Conservation (phyloP, 352 stramenopile genomes). For the Phytopythium sindhum region DNA sequence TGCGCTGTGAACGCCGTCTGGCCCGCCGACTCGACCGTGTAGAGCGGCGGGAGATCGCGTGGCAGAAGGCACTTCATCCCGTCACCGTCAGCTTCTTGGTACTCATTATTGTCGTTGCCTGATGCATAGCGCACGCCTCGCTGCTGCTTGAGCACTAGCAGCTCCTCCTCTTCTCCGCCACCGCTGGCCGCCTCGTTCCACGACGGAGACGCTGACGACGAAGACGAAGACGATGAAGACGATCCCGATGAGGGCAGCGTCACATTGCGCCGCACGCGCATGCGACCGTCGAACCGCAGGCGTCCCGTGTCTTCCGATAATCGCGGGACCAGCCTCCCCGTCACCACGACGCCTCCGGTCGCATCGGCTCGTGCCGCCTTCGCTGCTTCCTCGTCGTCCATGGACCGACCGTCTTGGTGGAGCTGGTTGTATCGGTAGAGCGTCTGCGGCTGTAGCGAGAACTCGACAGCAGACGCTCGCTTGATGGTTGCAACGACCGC, state of each 20-base stretch:
- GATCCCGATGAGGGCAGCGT: not conserved
- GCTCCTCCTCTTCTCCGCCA: constrained; percentile 14
- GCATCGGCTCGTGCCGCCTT: not conserved
- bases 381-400: not conserved
- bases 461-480: constrained; percentile 25
- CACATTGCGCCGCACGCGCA: constrained; percentile 14
- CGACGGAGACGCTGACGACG: not conserved
- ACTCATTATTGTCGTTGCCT: constrained; percentile 6
- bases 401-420: not conserved
- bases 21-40: constrained; percentile 27
- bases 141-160: constrained; percentile 33
- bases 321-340: constrained; percentile 23
- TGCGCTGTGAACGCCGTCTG: constrained; percentile 24
- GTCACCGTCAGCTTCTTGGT: constrained; percentile 4
- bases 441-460: constrained; percentile 23
- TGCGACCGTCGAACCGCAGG: constrained; percentile 38
- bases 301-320: constrained; percentile 30
- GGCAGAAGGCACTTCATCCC: constrained; percentile 25
- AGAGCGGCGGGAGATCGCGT: constrained; percentile 34
- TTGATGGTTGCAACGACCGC: constrained; percentile 22
- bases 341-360: constrained; percentile 10
- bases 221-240: not conserved
- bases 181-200: constrained; percentile 9
- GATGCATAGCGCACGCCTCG: constrained; percentile 23
- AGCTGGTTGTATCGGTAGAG: constrained; percentile 7